Base-by-base conservation (phyloP, 441 rosid species). In the Pelargonium australe region DNA sequence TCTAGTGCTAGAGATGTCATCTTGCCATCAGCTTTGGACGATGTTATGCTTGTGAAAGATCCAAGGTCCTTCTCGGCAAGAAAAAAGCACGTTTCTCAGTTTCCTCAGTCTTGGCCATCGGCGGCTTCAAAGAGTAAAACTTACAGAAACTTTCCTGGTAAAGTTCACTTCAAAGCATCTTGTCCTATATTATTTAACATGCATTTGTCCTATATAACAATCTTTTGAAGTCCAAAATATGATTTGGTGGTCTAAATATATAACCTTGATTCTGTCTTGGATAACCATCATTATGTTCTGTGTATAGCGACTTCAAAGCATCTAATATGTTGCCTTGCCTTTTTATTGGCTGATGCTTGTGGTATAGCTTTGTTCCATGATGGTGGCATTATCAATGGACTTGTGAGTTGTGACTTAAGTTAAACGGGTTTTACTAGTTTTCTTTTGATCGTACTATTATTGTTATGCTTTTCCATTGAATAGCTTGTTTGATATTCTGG, bases 81-180 rank as follows among this genome's bases (percentile, higher is more conserved):
- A 80, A 88, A 86, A 80, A 87, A 83, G 70, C 85, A 66, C 51
- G 81, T 65, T 76, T 65, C 80, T 12, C 83, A 68, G 67, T 78
- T 88, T 80, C 85, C 91, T 20, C 85, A 73, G 69, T 89, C 99
- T 66, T 85, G 87, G 93, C 91, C 91, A 68, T 76, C 73, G 71
- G 80, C 72, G 72, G 76, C 85, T 43, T 89, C 74, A 64, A 86
- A 79, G 88, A 85, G 90, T 73, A 88, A 83, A 83, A 74, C 69
- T 70, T 77, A 77, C 0, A 85, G 87, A 84, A 78, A 16, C 2
- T 84, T 81, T 80, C 90, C 95, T 75, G 97, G 97, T 91, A 80
- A 80, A 34, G 68, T 66, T 70, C 70, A 37, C 45, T 57, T 72
- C 23, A 20, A 20, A 20, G 10, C 37, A 9, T 9, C 23, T 63